These are phyloP conservation scores for Pistacia vera DNA, from an alignment of 345 rosid genomes.

Conservation along the genomic window DNA sequence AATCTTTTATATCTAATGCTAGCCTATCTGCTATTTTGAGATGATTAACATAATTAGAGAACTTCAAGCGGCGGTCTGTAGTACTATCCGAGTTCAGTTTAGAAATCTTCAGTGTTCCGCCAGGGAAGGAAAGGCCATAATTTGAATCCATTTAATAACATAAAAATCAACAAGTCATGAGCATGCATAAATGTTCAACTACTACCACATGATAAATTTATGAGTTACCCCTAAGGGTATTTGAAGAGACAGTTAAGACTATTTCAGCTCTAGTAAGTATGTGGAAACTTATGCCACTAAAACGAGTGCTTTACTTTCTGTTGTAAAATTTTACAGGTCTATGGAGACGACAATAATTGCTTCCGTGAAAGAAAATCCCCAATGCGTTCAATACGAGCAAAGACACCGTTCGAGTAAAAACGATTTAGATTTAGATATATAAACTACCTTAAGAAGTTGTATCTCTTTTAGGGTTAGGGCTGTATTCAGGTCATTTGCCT, in stretches of 20 bases:
- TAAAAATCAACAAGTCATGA: too few relatives aligned
- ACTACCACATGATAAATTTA: slow-evolving; percentile 33
- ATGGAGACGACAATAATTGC: slow-evolving; percentile 54
- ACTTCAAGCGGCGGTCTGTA: too few relatives aligned
- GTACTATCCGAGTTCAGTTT: too few relatives aligned
- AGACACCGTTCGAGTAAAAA: slow-evolving; percentile 55
- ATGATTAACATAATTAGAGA: too few relatives aligned
- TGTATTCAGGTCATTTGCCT: slow-evolving; percentile 24
- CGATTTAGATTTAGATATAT: neutral
- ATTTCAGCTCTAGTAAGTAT: slow-evolving; percentile 14
- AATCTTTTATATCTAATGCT: too few relatives aligned
- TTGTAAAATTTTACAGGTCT: slow-evolving; percentile 49
- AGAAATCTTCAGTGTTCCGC: too few relatives aligned
- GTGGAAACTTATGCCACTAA: slow-evolving; percentile 23
- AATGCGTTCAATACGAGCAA: slow-evolving; percentile 68
- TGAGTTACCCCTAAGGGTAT: slow-evolving; percentile 26
- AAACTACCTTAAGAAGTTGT: slow-evolving; percentile 14
- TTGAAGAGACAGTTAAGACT: slow-evolving; percentile 31
- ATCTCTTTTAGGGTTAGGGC: slow-evolving; percentile 26
- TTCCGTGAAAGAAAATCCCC: slow-evolving; percentile 72
- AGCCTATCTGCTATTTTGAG: too few relatives aligned
- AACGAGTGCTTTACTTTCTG: slow-evolving; percentile 37
- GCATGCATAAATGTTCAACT: neutral
- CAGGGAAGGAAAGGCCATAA: too few relatives aligned
- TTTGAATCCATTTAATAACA: too few relatives aligned